Evolutionary conservation across 495 filamentous ascomycete species (phyloP).

Genomic region (Acidiella bohemica): DNA sequence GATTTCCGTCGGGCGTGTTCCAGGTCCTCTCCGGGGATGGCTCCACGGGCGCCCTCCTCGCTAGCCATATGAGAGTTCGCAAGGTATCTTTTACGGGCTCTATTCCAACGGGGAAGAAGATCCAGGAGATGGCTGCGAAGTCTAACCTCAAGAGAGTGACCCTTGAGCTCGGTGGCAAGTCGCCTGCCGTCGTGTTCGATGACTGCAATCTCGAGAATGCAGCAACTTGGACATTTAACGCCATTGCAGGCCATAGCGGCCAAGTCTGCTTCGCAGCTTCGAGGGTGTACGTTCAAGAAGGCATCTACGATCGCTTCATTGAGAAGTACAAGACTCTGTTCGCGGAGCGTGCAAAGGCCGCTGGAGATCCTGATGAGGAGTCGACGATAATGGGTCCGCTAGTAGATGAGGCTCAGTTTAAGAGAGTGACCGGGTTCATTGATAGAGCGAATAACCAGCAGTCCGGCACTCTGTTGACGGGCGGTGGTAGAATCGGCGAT

Average conservation of each 20-base stretch:
- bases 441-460: conserved; percentile 14
- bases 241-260: conserved; percentile 38
- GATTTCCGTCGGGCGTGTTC: conserved; percentile 27
- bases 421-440: conserved; percentile 24
- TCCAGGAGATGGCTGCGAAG: conserved; percentile 24
- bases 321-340: conserved; percentile 25
- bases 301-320: conserved; percentile 43
- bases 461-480: conserved; percentile 21
- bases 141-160: conserved; percentile 29
- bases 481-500: conserved; percentile 20
- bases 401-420: conserved; percentile 25
- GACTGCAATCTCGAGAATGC: conserved; percentile 36
- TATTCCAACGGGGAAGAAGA: conserved; percentile 22
- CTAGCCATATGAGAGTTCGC: conserved; percentile 24
- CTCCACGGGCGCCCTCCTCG: conserved; percentile 20
- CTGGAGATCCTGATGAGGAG: conserved; percentile 22
- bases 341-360: conserved; percentile 21
- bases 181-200: conserved; percentile 28
- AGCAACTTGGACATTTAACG: conserved; percentile 19
- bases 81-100: conserved; percentile 28
- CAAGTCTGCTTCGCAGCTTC: conserved; percentile 42
- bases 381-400: conserved; percentile 20
- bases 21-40: conserved; percentile 26
- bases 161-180: conserved; percentile 31
- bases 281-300: conserved; percentile 41